Evolutionary conservation across 1,284 basidiomycete genomes (phyloP).

Genomic region (Cryptococcus sp.): DNA sequence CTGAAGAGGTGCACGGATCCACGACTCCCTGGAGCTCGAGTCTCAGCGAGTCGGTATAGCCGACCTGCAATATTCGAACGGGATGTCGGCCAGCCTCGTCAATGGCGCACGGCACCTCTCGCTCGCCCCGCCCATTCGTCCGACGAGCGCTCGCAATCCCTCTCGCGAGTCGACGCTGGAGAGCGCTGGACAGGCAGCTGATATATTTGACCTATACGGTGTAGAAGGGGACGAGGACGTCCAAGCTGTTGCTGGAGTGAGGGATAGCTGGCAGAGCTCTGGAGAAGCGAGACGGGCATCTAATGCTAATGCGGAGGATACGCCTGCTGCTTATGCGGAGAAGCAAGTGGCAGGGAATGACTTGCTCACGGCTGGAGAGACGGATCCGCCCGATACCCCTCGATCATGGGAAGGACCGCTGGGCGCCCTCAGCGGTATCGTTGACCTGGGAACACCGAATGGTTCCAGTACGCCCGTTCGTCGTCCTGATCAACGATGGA

Average conservation of each 20-base stretch:
- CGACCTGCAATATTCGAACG: no score
- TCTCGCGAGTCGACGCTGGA: constrained; percentile 27
- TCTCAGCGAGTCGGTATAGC: no score
- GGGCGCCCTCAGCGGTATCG: constrained; percentile 1
- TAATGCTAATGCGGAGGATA: no score
- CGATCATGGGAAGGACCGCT: constrained; percentile 20
- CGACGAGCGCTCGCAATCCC: neutral
- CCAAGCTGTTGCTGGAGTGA: neutral
- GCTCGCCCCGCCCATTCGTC: neutral
- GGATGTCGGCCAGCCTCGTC: neutral
- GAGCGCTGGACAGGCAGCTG: constrained; percentile 25
- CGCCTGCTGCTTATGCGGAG: neutral
- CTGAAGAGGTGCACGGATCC: no score
- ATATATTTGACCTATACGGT: constrained; percentile 30
- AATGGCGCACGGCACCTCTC: neutral
- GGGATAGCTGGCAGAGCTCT: constrained; percentile 5
- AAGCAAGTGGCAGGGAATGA: neutral
- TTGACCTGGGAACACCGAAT: neutral
- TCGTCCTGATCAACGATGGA: neutral
- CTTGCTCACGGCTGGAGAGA: neutral
- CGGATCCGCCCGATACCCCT: neutral
- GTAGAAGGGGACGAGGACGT: neutral
- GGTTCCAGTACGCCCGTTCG: neutral
- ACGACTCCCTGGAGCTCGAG: no score
- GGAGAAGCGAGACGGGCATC: no score